phyloP scores from a whole-genome alignment of 768 basidiomycete species.

The Crassisporium funariophilum region DNA sequence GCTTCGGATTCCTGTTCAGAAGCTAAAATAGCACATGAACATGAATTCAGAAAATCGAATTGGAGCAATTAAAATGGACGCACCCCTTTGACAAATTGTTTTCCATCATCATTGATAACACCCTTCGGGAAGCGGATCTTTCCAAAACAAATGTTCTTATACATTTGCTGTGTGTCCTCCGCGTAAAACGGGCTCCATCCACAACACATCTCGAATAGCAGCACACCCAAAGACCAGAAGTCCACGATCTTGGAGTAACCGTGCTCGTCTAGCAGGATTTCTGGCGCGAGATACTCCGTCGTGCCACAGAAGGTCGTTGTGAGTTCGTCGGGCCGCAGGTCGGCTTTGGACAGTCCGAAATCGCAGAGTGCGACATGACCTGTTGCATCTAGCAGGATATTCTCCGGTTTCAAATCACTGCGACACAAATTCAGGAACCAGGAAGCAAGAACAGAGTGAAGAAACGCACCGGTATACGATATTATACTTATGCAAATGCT shows the following conservation, averaged over 20 bases:
- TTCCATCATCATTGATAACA: conserved; percentile 96
- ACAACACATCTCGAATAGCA: conserved; percentile 99
- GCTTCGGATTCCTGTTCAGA: conserved; percentile 97
- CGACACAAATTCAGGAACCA: conserved; percentile 5
- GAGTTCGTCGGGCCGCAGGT: conserved; percentile 88
- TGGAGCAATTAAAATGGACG: conserved; percentile 35
- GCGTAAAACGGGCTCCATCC: conserved; percentile 99
- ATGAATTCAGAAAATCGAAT: conserved; percentile 2
- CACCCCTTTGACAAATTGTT: conserved; percentile 98
- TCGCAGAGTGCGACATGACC: conserved; percentile 98
- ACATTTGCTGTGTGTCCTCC: conserved; percentile 99
- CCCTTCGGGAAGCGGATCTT: conserved; percentile 98
- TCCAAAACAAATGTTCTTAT: conserved; percentile 98
- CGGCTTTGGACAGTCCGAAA: conserved; percentile 96
- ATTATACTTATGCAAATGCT: conserved; percentile 97
- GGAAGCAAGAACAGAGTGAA: conserved; percentile 6
- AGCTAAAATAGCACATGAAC: conserved; percentile 54
- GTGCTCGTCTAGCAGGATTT: conserved; percentile 97
- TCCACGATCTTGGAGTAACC: conserved; percentile 99
- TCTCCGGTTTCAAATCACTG: conserved; percentile 97
- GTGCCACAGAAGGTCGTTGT: conserved; percentile 99
- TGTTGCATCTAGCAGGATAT: conserved; percentile 96
- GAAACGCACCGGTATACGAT: conserved; percentile 83
- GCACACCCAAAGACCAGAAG: conserved; percentile 95
- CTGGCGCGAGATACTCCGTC: conserved; percentile 97